Evolutionary conservation across 495 filamentous ascomycete species (phyloP).

Genomic region (Podospora tetraspora): DNA sequence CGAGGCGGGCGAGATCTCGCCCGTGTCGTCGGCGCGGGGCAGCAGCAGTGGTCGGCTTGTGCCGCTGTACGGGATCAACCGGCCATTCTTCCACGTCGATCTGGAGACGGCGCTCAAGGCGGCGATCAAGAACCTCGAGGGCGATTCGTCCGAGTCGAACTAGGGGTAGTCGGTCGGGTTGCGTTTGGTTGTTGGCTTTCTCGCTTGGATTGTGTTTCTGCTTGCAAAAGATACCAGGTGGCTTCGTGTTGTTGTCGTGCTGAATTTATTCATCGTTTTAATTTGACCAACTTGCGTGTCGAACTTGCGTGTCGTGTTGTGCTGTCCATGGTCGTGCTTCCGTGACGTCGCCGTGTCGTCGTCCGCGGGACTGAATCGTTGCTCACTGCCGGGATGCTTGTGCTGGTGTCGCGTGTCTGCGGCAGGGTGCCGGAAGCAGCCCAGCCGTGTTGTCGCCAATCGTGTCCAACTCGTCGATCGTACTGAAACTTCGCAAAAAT

Average conservation of each 20-base stretch:
- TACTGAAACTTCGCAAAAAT: too few species aligned
- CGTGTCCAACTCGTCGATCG: neutral
- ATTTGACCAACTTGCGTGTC: neutral
- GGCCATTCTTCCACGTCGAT: constrained; percentile 52
- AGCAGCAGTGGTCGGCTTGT: constrained; percentile 19
- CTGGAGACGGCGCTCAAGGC: constrained; percentile 68
- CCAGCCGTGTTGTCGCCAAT: neutral
- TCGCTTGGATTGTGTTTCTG: neutral
- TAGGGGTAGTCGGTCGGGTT: neutral
- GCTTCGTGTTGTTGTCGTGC: neutral
- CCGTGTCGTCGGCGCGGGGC: constrained; percentile 11
- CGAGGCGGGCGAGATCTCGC: constrained; percentile 19
- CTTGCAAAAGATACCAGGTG: constrained; percentile 10
- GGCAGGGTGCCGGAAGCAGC: too few species aligned
- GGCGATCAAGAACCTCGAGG: constrained; percentile 14
- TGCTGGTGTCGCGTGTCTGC: neutral
- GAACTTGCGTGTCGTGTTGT: neutral
- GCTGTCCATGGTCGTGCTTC: neutral
- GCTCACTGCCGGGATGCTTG: neutral
- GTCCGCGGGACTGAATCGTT: neutral
- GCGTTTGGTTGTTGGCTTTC: neutral
- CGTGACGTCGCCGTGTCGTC: neutral
- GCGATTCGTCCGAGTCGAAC: constrained; percentile 6
- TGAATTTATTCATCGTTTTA: neutral
- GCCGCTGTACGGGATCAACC: constrained; percentile 43